Base-by-base conservation (phyloP, 2,329 filamentous ascomycete species). In the Diaporthe vaccinii region DNA sequence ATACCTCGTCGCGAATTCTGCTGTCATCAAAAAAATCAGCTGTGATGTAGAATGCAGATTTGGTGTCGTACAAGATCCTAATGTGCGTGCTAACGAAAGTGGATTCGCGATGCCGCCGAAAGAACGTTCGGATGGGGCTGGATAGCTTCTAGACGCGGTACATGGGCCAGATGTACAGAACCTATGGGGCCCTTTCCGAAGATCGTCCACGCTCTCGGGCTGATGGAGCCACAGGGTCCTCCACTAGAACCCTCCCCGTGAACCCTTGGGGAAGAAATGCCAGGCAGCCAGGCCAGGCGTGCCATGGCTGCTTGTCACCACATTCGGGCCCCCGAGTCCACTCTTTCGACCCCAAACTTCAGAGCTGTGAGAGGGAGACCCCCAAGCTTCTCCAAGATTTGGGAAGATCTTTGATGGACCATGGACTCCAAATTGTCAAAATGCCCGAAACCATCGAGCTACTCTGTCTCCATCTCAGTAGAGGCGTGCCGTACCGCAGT, bases 371-470 rank as follows among this genome's bases (percentile, higher is more conserved):
- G 61, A 72, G 74, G 51, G 34, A 55, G 59, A 70, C 67, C 75
- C 68, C 75, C 75, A 76, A 75, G 59, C 44, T 75, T 75, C 73
- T 74, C 75, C 75, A 76, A 75, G 73, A 73, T 76, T 76, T 73
- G 73, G 68, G 39, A 73, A 71, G 74, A 75, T 74, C 57, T 75
- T 61, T 73, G 55, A 76, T 70, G 75, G 68, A 73, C 51, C 68
- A 65, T 73, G 73, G 59, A 72, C 73, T 75, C 75, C 72, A 73
- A 69, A 72, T 25, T 62, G 57, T 53, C 57, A 73, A 71, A 73
- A 53, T 55, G 70, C 70, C 70, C 70, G 70, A 65, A 55, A 55
- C 70, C 58, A 31, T 74, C 62, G 34, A 75, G 69, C 62, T 67
- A 49, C 49, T 65, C 34, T 55, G 74, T 75, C 75, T 75, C 75